Percentiles rank a stretch among this genome's conserved stretches.
Conservation (phyloP, 225 moss, liverwort and hornwort genomes). For the Pleurozium schreberi region DNA sequence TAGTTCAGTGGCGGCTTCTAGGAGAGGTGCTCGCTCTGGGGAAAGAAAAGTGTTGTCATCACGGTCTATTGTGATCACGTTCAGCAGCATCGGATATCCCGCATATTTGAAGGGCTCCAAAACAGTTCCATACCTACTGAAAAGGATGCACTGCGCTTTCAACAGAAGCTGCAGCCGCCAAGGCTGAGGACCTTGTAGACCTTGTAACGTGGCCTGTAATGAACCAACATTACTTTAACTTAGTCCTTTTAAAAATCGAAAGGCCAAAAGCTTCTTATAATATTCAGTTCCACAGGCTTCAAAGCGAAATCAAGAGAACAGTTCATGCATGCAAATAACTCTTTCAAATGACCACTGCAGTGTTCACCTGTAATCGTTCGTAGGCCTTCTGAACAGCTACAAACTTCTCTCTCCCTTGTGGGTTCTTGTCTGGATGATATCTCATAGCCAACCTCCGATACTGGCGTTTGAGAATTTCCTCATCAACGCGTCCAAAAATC, state of each 20-base stretch:
- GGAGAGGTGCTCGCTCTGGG: constrained; percentile 70
- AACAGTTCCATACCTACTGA: constrained; percentile 76
- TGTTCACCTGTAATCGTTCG: constrained; percentile 71
- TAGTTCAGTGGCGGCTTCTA: constrained; percentile 82
- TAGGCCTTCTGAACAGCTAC: constrained; percentile 94
- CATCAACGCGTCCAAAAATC: constrained; percentile 75
- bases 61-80: constrained; percentile 75
- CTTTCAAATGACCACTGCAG: not conserved
- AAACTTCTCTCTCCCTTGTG: constrained; percentile 89
- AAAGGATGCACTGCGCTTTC: constrained; percentile 90
- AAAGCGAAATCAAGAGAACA: not conserved
- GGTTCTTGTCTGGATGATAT: constrained; percentile 92
- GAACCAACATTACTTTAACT: not conserved
- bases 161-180: constrained; percentile 82
- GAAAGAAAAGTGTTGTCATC: constrained; percentile 88
- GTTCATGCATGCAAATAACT: not conserved
- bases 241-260: not conserved
- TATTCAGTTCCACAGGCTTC: not conserved
- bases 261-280: not conserved
- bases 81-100: constrained; percentile 90
- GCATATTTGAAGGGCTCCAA: constrained; percentile 94
- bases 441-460: constrained; percentile 91
- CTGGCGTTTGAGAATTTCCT: constrained; percentile 84
- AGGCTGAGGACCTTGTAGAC: constrained; percentile 90
- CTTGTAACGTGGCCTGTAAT: constrained; percentile 80